Evolutionary conservation across 2,329 filamentous ascomycete species (phyloP), one percentile per base, ranked within the genome.

Genomic region (Aspergillus pseudotamarii): DNA sequence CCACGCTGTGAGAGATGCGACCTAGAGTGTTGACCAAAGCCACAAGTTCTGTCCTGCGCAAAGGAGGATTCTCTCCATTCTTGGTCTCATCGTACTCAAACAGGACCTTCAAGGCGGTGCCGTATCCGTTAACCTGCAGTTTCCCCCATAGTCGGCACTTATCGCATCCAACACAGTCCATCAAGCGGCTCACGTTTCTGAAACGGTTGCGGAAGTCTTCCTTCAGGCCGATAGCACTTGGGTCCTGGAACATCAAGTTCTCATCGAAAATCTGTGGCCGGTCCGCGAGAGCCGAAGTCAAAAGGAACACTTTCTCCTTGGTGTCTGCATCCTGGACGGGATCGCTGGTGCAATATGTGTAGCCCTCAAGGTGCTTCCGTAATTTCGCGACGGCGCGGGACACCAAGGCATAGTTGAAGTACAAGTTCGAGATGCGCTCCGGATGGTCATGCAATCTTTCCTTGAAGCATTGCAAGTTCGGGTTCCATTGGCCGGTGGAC

Each of bases 61-160:
- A 85, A 16, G 86, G 82, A 0, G 93, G 93, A 70, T 88, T 88
- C 63, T 87, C 85, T 28, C 83, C 83, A 32, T 82, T 84, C 71
- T 88, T 84, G 8, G 82, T 85, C 66, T 89, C 85, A 68, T 96
- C 93, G 66, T 93, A 95, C 78, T 99, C 95, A 72, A 99, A 99
- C 1, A 99, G 85, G 5, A 99, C 90, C 80, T 99, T 99, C 66
- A 99, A 82, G 0, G 95, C 95, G 0, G 95, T 93, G 57, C 95
- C 95, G 75, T 97, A 98, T 2, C 95, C 95, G 14, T 92, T 91
- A 0, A 93, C 96, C 80, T 99, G 95, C 43, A 99, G 81, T 80
- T 99, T 99, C 56, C 95, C 95, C 95, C 95, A 99, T 2, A 99
- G 88, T 10, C 95, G 89, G 80, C 95, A 99, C 82, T 99, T 99